A percentile compares a stretch with the other conserved stretches of the same genome.
phyloP scores from a whole-genome alignment of 2,329 filamentous ascomycete species.

The Rasamsonia emersonii region DNA sequence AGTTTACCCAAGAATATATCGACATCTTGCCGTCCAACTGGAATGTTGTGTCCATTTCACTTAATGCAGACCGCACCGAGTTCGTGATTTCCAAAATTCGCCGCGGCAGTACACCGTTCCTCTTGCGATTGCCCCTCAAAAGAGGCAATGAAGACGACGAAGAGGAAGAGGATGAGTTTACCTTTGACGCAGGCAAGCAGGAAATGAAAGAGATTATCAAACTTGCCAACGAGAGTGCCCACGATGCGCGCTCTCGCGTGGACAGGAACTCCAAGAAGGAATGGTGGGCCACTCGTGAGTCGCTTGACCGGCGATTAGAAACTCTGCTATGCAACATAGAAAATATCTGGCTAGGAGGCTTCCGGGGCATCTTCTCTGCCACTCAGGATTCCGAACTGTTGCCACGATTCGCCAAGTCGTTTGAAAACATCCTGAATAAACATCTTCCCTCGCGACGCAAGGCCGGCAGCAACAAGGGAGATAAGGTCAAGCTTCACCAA shows the following conservation, averaged over 20 bases:
- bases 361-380: slow-evolving; percentile 86
- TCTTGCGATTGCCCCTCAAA: slow-evolving; percentile 76
- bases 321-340: slow-evolving; percentile 79
- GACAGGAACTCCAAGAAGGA: slow-evolving; percentile 66
- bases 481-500: slow-evolving; percentile 48
- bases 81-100: slow-evolving; percentile 83
- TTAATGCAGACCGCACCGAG: slow-evolving; percentile 76
- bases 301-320: slow-evolving; percentile 66
- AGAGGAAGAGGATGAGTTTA: slow-evolving; percentile 64
- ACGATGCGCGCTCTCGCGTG: slow-evolving; percentile 61
- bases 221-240: slow-evolving; percentile 74
- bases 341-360: slow-evolving; percentile 88
- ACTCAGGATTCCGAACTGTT: slow-evolving; percentile 56
- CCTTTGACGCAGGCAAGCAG: slow-evolving; percentile 67
- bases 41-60: slow-evolving; percentile 75
- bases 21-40: slow-evolving; percentile 76
- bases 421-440: slow-evolving; percentile 71
- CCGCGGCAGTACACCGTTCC: slow-evolving; percentile 66
- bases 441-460: slow-evolving; percentile 72
- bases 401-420: slow-evolving; percentile 65
- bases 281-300: slow-evolving; percentile 85
- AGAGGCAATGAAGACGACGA: slow-evolving; percentile 68
- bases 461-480: slow-evolving; percentile 46
- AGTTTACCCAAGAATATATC: slow-evolving; percentile 72
- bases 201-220: slow-evolving; percentile 78